A percentile compares a stretch with the other conserved stretches of the same genome.
These are phyloP conservation scores for Xerophyta viscosa DNA, from an alignment of 106 monocot species.

Conservation along the genomic window DNA sequence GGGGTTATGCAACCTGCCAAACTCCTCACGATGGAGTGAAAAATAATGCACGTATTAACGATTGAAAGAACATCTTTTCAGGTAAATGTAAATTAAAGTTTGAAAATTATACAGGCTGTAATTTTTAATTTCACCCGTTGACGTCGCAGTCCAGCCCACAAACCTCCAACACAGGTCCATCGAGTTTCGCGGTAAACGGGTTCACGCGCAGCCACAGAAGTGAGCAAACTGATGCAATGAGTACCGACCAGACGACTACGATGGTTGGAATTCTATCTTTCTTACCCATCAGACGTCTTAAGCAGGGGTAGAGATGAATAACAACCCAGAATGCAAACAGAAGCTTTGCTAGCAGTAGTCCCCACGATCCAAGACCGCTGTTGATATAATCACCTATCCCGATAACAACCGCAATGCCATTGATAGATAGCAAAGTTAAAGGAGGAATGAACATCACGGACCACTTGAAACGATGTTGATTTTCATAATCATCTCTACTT, in stretches of 20 bases:
- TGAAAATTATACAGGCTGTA: no score
- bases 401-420: background rate
- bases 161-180: background rate
- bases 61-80: no score
- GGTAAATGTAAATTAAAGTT: no score
- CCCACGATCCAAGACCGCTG: background rate
- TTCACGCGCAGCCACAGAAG: background rate
- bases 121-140: no score
- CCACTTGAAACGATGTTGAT: background rate
- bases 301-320: background rate
- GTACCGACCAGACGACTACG: background rate
- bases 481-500: background rate
- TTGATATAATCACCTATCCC: background rate
- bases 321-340: conserved; percentile 1
- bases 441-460: background rate
- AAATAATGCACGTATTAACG: no score
- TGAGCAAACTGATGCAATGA: background rate
- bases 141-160: background rate
- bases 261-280: background rate
- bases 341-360: background rate
- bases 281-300: background rate
- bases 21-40: no score
- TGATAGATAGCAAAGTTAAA: background rate
- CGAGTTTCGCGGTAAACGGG: background rate
- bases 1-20: no score